These are phyloP conservation scores for Akanthomyces dipterigenus DNA, from an alignment of 2,329 filamentous ascomycete species.

Conservation along the genomic window DNA sequence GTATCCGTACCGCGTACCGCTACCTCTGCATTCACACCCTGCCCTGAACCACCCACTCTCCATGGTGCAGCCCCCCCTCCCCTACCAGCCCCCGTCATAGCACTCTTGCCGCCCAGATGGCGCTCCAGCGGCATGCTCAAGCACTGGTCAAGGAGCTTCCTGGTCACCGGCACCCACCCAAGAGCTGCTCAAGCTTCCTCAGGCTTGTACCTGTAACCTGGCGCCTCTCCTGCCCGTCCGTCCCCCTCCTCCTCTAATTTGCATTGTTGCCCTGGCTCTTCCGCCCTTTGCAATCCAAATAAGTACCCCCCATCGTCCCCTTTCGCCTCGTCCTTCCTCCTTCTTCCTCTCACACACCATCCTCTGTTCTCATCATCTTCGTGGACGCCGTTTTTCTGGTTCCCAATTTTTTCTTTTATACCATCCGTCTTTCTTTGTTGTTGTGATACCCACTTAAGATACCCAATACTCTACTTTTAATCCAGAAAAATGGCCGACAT, in stretches of 20 bases:
- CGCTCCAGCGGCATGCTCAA: no score
- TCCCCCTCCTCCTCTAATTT: conserved; percentile 8
- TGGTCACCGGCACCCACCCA: not conserved
- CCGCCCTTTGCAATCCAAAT: conserved; percentile 26
- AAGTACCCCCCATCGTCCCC: conserved; percentile 36
- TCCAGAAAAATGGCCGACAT: conserved; percentile 61
- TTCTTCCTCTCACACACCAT: conserved; percentile 15
- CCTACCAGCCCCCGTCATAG: no score
- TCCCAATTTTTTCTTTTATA: conserved; percentile 31
- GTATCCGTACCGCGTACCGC: not conserved
- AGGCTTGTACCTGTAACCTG: conserved; percentile 1
- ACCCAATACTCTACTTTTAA: conserved; percentile 32
- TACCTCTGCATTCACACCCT: not conserved
- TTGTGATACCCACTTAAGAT: conserved; percentile 44
- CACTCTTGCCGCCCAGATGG: no score
- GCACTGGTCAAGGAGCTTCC: no score
- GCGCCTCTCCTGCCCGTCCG: not conserved
- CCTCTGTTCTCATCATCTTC: conserved; percentile 28
- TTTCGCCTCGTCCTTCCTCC: conserved; percentile 14
- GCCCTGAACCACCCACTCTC: not conserved
- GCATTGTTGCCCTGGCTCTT: conserved; percentile 12
- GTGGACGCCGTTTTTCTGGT: conserved; percentile 30
- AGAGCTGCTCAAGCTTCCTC: not conserved
- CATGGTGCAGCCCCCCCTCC: no score
- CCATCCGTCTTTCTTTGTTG: conserved; percentile 35